Evolutionary conservation across 306 rosid species (phyloP).

Genomic region (Corylus heterophylla): DNA sequence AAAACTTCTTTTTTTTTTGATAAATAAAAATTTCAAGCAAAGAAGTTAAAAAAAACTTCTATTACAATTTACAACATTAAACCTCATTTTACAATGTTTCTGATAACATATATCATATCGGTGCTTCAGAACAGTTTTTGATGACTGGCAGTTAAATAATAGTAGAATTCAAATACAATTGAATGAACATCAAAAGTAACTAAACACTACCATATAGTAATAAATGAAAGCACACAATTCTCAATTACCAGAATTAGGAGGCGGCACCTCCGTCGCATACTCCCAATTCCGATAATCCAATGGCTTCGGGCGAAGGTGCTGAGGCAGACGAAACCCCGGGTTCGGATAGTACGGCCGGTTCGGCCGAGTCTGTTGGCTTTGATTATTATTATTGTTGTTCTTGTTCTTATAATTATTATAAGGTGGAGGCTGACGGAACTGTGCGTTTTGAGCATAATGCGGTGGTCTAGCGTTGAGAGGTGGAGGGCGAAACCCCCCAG

Average conservation of each 20-base stretch:
- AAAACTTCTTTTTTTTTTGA: too few species aligned
- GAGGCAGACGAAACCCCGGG: conserved; percentile 10
- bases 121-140: background rate
- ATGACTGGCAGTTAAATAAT: background rate
- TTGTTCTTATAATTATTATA: background rate
- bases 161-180: background rate
- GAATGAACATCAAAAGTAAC: background rate
- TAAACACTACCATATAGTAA: background rate
- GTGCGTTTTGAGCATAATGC: conserved; percentile 11
- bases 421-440: conserved; percentile 23
- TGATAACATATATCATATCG: background rate
- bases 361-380: conserved; percentile 9
- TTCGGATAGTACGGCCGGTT: conserved; percentile 19
- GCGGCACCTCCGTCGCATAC: conserved; percentile 45
- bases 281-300: conserved; percentile 79
- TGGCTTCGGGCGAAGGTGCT: conserved; percentile 37
- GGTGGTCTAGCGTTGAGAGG: conserved; percentile 27
- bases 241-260: conserved; percentile 52
- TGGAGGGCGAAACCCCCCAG: conserved; percentile 18
- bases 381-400: background rate
- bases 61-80: background rate
- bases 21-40: too few species aligned
- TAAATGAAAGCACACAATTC: background rate
- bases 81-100: background rate
- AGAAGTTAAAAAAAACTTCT: too few species aligned